Evolutionary conservation across 169 alveolate species (phyloP).

Genomic region (Perkinsus chesapeaki): DNA sequence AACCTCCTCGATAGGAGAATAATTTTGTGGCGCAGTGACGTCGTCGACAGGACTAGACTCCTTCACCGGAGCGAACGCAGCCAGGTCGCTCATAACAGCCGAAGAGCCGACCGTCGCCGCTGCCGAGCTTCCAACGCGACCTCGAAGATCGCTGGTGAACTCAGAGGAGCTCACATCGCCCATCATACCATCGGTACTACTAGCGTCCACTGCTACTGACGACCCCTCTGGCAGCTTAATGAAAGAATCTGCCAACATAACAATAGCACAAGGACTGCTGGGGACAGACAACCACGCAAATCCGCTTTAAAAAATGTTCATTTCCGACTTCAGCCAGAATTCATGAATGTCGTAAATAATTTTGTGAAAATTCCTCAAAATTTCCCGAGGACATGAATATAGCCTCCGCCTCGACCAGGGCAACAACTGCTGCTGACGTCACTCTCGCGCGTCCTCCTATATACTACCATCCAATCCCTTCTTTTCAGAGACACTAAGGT

Average conservation of each 20-base stretch:
- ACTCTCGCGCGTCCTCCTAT: not conserved
- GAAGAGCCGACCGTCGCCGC: not conserved
- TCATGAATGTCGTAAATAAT: no score
- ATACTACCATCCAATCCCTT: not conserved
- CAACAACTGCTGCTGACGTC: no score
- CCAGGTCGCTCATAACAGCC: not conserved
- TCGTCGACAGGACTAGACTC: not conserved
- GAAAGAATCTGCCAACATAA: not conserved
- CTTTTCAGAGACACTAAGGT: not conserved
- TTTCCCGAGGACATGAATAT: no score
- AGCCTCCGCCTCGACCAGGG: no score
- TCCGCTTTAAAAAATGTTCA: not conserved
- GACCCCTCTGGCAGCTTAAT: not conserved
- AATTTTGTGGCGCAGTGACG: not conserved
- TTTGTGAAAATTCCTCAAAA: no score
- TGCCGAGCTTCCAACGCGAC: not conserved
- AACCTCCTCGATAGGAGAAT: not conserved
- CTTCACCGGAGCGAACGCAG: not conserved
- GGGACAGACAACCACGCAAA: not conserved
- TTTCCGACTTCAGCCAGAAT: no score
- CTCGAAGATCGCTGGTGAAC: not conserved
- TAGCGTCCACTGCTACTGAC: not conserved
- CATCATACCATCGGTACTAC: not conserved
- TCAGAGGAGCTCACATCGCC: not conserved
- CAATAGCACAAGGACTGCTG: not conserved